phyloP scores from a whole-genome alignment of 2,329 filamentous ascomycete genomes.

The Delphinella strobiligena region DNA sequence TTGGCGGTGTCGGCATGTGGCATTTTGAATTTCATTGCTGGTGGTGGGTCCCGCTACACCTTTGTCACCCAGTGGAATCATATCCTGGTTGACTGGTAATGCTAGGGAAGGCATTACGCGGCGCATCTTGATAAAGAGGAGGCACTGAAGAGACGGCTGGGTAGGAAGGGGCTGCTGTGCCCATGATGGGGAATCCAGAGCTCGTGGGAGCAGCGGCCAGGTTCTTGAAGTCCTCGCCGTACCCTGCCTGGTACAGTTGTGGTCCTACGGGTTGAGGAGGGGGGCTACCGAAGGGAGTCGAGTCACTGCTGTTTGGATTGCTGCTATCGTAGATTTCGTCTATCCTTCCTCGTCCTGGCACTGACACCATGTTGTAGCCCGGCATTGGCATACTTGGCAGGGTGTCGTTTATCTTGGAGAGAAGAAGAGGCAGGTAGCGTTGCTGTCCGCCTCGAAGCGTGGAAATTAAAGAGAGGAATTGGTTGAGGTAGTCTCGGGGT shows the following conservation, averaged over 20 bases:
- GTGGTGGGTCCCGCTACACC: no score
- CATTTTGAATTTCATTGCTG: no score
- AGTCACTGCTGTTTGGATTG: constrained; percentile 16
- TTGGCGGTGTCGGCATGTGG: no score
- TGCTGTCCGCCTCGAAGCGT: constrained; percentile 63
- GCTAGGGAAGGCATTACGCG: constrained; percentile 4
- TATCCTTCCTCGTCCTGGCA: constrained; percentile 13
- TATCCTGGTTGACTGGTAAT: constrained; percentile 4
- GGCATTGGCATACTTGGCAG: constrained; percentile 17
- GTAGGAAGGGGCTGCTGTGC: constrained; percentile 1
- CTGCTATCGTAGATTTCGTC: constrained; percentile 22
- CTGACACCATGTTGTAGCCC: constrained; percentile 16
- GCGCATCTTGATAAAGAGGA: constrained; percentile 1
- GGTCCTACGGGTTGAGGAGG: constrained; percentile 1
- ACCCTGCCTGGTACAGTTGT: constrained; percentile 4
- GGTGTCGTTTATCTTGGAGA: constrained; percentile 60
- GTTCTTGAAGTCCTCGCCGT: constrained; percentile 6
- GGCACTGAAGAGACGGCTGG: constrained; percentile 2
- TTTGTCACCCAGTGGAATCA: constrained; percentile 5
- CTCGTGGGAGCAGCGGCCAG: constrained; percentile 3
- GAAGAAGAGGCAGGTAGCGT: constrained; percentile 63
- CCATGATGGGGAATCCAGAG: constrained; percentile 4
- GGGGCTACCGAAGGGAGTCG: constrained; percentile 9
- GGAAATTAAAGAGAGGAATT: constrained; percentile 54
- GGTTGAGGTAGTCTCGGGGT: constrained; percentile 61